A percentile compares a stretch with the other conserved stretches of the same genome.
Evolutionary conservation across 208 protist species (phyloP).

Genomic region (Leishmania major): DNA sequence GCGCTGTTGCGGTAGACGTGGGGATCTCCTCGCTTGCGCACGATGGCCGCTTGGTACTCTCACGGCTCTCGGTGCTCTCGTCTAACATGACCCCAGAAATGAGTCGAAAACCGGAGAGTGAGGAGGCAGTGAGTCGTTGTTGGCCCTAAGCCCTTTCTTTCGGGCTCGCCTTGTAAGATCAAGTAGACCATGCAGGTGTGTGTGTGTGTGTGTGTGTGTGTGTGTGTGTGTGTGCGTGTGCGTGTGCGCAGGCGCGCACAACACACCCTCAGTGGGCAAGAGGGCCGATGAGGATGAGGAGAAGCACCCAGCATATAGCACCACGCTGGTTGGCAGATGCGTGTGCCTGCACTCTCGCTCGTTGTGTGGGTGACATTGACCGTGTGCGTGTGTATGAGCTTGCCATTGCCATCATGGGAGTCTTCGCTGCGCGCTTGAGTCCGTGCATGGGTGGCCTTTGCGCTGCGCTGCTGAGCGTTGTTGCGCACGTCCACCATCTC

Average conservation of each 20-base stretch:
- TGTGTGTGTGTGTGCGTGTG: too few relatives aligned
- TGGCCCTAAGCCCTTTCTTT: neutral
- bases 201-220: neutral
- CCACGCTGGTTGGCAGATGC: neutral
- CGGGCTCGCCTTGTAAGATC: neutral
- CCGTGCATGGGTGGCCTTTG: neutral
- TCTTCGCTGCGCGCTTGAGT: neutral
- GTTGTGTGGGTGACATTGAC: too few relatives aligned
- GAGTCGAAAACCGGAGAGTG: too few relatives aligned
- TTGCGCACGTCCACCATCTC: neutral
- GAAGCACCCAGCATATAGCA: neutral
- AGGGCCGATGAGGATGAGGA: neutral
- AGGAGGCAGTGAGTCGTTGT: neutral
- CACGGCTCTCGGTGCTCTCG: too few relatives aligned
- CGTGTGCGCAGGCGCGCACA: neutral
- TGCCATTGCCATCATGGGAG: neutral
- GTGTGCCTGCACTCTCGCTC: neutral
- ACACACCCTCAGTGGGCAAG: neutral
- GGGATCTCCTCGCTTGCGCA: neutral
- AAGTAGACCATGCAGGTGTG: neutral
- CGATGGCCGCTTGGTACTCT: too few relatives aligned
- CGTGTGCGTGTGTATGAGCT: neutral
- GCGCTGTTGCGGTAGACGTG: neutral
- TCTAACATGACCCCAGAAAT: too few relatives aligned
- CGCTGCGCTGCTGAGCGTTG: neutral